Conservation (phyloP, 129 eudicot species). For the Centaurea solstitialis region DNA sequence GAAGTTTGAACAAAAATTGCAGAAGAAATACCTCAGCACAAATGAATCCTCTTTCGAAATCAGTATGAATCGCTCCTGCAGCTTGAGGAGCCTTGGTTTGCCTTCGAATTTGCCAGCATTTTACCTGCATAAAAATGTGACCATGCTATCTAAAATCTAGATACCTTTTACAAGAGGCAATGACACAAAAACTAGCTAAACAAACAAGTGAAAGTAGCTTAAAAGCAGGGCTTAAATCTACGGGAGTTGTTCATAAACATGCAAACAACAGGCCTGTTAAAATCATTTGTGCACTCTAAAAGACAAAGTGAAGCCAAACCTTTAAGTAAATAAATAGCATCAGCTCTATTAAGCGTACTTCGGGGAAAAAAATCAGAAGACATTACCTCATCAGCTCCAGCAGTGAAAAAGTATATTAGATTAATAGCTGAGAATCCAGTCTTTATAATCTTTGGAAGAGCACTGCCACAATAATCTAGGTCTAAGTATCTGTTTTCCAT, state of each 20-base stretch:
- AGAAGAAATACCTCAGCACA: constrained; percentile 79
- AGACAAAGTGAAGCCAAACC: background rate
- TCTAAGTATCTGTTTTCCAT: background rate
- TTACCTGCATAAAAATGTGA: constrained; percentile 52
- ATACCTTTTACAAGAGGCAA: background rate
- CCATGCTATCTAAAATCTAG: background rate
- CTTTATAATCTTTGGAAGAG: constrained; percentile 92
- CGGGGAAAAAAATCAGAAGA: background rate
- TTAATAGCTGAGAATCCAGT: constrained; percentile 97
- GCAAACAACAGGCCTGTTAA: background rate
- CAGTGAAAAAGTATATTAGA: constrained; percentile 92
- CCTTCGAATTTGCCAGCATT: constrained; percentile 97
- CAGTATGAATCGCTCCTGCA: constrained; percentile 97
- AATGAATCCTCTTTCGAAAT: constrained; percentile 94
- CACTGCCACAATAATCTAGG: constrained; percentile 48
- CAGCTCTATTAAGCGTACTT: background rate
- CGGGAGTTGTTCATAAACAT: background rate
- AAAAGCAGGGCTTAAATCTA: background rate
- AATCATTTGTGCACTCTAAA: background rate
- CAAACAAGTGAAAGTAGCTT: background rate
- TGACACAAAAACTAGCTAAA: background rate
- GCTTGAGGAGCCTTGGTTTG: constrained; percentile 99
- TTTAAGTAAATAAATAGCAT: background rate
- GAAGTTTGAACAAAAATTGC: background rate
- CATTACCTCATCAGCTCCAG: constrained; percentile 92